A percentile compares a stretch with the other conserved stretches of the same genome.
Evolutionary conservation across 2,329 filamentous ascomycete genomes (phyloP).

Genomic region (Aspergillus clavatus): DNA sequence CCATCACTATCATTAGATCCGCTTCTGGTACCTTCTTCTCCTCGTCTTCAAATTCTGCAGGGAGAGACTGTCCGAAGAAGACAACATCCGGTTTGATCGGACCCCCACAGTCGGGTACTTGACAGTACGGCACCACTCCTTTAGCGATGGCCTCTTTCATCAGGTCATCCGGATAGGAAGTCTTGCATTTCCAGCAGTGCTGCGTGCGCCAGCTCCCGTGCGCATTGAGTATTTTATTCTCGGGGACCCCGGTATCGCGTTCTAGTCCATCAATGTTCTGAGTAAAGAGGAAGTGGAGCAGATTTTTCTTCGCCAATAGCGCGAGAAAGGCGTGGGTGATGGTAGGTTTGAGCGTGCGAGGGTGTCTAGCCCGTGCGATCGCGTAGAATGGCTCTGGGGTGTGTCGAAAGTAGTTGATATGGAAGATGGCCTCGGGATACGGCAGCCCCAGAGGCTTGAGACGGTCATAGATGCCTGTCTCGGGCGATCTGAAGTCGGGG

Average conservation of each 20-base stretch:
- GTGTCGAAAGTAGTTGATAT: slow-evolving; percentile 72
- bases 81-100: slow-evolving; percentile 82
- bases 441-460: slow-evolving; percentile 73
- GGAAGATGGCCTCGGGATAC: slow-evolving; percentile 80
- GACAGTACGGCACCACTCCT: slow-evolving; percentile 65
- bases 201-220: slow-evolving; percentile 84
- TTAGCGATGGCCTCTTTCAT: slow-evolving; percentile 63
- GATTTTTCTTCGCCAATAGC: slow-evolving; percentile 65
- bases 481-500: slow-evolving; percentile 81
- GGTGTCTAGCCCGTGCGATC: slow-evolving; percentile 78
- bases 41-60: slow-evolving; percentile 55
- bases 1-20: slow-evolving; percentile 70
- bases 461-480: slow-evolving; percentile 81
- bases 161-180: slow-evolving; percentile 58
- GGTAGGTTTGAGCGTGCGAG: slow-evolving; percentile 76
- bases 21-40: slow-evolving; percentile 50
- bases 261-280: slow-evolving; percentile 92
- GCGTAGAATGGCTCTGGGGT: slow-evolving; percentile 81
- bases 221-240: slow-evolving; percentile 70
- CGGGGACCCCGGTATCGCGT: slow-evolving; percentile 70
- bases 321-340: slow-evolving; percentile 77
- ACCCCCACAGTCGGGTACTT: slow-evolving; percentile 56
- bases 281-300: slow-evolving; percentile 78
- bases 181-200: slow-evolving; percentile 74
- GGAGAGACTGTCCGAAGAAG: slow-evolving; percentile 71